These are phyloP conservation scores for Sphagnum contortum DNA, from an alignment of 225 moss, liverwort and hornwort genomes.

Conservation along the genomic window DNA sequence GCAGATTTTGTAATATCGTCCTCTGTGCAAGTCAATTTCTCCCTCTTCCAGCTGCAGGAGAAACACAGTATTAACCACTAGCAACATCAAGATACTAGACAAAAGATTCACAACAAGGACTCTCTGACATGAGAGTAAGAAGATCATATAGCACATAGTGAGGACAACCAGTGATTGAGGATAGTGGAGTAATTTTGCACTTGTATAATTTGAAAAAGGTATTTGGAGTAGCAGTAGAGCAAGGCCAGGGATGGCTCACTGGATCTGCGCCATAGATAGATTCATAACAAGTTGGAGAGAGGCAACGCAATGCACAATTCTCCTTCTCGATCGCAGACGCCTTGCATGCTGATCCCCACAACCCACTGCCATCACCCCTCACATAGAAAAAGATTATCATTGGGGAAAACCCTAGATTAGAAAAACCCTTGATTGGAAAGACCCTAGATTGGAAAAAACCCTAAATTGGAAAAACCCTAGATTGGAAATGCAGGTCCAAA, in stretches of 20 bases:
- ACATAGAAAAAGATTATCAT: conserved; percentile 3
- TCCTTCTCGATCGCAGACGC: conserved; percentile 39
- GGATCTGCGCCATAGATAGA: conserved; percentile 61
- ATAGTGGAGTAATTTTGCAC: neutral
- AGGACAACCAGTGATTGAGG: neutral
- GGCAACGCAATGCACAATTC: conserved; percentile 74
- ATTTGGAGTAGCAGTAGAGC: too few species aligned
- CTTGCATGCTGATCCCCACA: conserved; percentile 37
- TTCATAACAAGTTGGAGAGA: conserved; percentile 60
- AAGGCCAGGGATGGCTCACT: conserved; percentile 22
- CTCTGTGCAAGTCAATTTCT: conserved; percentile 66
- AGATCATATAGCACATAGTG: neutral
- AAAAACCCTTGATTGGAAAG: too few species aligned
- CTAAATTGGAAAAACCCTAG: too few species aligned
- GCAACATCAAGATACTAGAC: neutral
- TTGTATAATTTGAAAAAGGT: too few species aligned
- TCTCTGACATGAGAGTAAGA: neutral
- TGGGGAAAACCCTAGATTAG: conserved; percentile 18
- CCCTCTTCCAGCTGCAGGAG: conserved; percentile 80
- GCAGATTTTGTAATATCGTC: conserved; percentile 69
- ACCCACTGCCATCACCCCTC: conserved; percentile 21
- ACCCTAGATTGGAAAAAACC: too few species aligned
- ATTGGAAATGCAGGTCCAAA: conserved; percentile 9
- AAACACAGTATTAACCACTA: neutral
- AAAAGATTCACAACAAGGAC: neutral